Percentiles rank a stretch among this genome's conserved stretches.
Evolutionary conservation across 257 asterid species (phyloP).

Genomic region (Echium plantagineum): DNA sequence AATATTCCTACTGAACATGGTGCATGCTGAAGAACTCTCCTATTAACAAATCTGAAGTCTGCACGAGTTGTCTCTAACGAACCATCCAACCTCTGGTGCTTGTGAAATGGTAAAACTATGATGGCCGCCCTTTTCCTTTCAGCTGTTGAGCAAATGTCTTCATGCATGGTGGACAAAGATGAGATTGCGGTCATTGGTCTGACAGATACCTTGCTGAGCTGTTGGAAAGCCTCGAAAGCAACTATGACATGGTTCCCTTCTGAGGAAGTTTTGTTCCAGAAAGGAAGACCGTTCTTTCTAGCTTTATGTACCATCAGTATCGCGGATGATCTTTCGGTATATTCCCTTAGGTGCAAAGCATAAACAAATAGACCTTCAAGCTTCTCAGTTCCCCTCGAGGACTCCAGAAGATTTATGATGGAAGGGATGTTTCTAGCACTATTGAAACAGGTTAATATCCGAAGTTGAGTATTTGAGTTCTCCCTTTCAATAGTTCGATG

Average conservation of each 20-base stretch:
- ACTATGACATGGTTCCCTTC: slow-evolving; percentile 11
- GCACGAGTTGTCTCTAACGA: slow-evolving; percentile 3
- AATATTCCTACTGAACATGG: neutral
- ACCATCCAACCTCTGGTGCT: slow-evolving; percentile 16
- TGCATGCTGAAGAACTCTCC: slow-evolving; percentile 2
- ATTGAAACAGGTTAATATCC: slow-evolving; percentile 41
- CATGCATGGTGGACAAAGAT: slow-evolving; percentile 20
- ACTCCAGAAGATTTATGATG: slow-evolving; percentile 42
- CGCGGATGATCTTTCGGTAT: slow-evolving; percentile 49
- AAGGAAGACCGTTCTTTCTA: slow-evolving; percentile 31
- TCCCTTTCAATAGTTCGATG: slow-evolving; percentile 36
- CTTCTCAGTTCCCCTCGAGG: slow-evolving; percentile 43
- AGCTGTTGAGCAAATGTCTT: slow-evolving; percentile 27
- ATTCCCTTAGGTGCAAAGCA: slow-evolving; percentile 53
- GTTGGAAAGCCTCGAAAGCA: slow-evolving; percentile 17
- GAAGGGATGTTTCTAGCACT: slow-evolving; percentile 38
- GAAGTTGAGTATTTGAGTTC: slow-evolving; percentile 24
- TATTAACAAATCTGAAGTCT: neutral
- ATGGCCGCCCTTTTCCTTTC: slow-evolving; percentile 18
- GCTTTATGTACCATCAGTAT: slow-evolving; percentile 52
- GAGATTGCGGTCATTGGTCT: slow-evolving; percentile 25
- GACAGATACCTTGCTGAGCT: slow-evolving; percentile 14
- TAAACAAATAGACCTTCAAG: slow-evolving; percentile 35
- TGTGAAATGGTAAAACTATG: slow-evolving; percentile 24
- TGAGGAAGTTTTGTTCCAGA: slow-evolving; percentile 21